Evolutionary conservation across 805 yeast genomes (phyloP), one percentile per base, ranked within the genome.

Genomic region (Priceomyces haplophilus): DNA sequence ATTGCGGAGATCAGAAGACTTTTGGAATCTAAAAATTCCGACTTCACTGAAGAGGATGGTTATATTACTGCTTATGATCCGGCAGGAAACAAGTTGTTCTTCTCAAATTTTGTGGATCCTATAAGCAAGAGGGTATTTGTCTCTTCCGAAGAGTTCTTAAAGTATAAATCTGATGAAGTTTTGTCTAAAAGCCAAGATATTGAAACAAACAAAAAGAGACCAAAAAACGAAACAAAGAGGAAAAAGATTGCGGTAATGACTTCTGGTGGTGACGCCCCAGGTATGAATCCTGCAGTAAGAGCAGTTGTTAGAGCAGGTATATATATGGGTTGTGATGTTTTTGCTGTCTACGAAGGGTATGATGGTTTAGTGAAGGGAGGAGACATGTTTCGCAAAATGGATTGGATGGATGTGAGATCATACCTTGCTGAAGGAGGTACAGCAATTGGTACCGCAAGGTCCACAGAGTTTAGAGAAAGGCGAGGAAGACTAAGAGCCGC

Each of bases 251-350:
- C 83, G 1, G 85, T 83, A 12, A 83, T 83, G 88, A 83, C 89
- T 0, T 82, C 88, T 1, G 90, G 90, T 45, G 90, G 90, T 53
- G 90, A 83, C 56, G 83, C 88, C 21, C 90, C 85, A 7, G 90
- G 90, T 50, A 83, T 83, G 90, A 82, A 82, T 57, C 82, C 88
- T 3, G 82, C 80, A 27, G 89, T 83, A 18, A 66, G 89, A 47
- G 87, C 88, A 3, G 84, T 83, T 36, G 82, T 83, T 3, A 65
- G 90, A 45, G 75, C 88, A 0, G 80, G 83, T n/a, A 76, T 83
- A 45, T 75, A 66, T 61, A 70, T 69, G 42, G 85, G 82, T 2
- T 83, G 88, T 58, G 79, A 76, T 53, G 81, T 82, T 1, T 83
- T 69, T 58, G 88, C 82, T 0, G 73, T 83, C 33, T 79, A 78